phyloP scores from a whole-genome alignment of 345 rosid genomes.

The Noccaea caerulescens region DNA sequence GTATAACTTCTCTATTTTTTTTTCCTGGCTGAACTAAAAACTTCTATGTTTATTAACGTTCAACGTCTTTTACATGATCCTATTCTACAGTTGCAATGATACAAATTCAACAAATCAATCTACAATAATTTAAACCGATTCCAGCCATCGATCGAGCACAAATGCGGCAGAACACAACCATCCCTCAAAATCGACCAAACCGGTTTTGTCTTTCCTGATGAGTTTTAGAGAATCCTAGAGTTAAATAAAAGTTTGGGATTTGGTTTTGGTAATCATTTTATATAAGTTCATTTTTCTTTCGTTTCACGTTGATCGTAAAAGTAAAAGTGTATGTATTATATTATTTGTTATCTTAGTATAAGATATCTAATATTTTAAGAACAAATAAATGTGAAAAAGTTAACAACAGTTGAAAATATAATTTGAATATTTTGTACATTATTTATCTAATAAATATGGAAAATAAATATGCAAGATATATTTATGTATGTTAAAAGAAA shows the following conservation, averaged over 20 bases:
- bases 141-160: conserved; percentile 16
- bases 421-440: no score
- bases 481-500: no score
- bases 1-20: background rate
- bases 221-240: background rate
- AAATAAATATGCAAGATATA: no score
- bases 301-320: background rate
- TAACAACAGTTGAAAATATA: no score
- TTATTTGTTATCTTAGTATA: background rate
- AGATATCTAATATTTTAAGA: no score
- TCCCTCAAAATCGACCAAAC: conserved; percentile 2
- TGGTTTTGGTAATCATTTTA: background rate
- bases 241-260: background rate
- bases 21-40: background rate
- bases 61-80: conserved; percentile 13
- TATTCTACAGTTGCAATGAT: conserved; percentile 28
- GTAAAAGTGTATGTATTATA: background rate
- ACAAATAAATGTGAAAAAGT: no score
- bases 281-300: background rate
- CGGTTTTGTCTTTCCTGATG: conserved; percentile 16
- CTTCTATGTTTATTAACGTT: conserved; percentile 17
- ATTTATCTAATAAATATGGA: no score
- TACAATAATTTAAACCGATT: background rate
- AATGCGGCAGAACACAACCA: conserved; percentile 25
- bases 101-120: conserved; percentile 4